Base-by-base conservation (phyloP, 768 basidiomycete genomes). In the Rhodocollybia butyracea region DNA sequence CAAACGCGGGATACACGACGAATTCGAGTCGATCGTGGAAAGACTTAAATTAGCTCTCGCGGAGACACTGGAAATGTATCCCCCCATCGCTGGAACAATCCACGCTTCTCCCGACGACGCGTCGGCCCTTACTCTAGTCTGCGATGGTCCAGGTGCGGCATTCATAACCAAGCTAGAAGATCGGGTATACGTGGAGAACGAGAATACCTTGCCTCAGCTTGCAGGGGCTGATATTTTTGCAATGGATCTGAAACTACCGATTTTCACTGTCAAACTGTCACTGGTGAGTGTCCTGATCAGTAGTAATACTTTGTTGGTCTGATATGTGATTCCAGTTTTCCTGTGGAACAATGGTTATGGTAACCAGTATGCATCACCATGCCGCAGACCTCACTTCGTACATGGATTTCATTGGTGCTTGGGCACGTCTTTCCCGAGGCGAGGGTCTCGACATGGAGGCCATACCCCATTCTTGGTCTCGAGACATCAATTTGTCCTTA, bases 141-240 rank as follows among this genome's bases (percentile, higher is more conserved):
- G 53, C 24, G 43, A 54, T 45, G 53, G 53, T n/a, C 42, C 17
- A 31, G 53, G 53, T n/a, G 41, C 53, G 7, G 19, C 26, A 15
- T 46, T 54, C 30, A 34, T 34, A 31, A 42, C 41, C 13, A 30
- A 54, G 22, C 22, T 36, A 11, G 29, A 43, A 36, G 8, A 21
- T 15, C 22, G 17, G 24, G 19, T 43, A 6, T 54, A 42, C 27
- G 43, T 46, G 32, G 53, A 53, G 27, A 29, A 26, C 12, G 42
- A 54, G 41, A 31, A 54, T 46, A 30, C n/a, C 24, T 39, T 46
- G 1, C 42, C 31, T 46, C 17, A n/a, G 3, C 42, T 41, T 21
- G 22, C 34, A 21, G 51, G 39, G 19, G 38, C 43, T 3, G 41
- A 34, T n/a, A 10, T 42, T 10, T 17, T 54, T 21, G 29, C 30